Evolutionary conservation across 495 filamentous ascomycete species (phyloP).

Genomic region (Parmelia sp.): DNA sequence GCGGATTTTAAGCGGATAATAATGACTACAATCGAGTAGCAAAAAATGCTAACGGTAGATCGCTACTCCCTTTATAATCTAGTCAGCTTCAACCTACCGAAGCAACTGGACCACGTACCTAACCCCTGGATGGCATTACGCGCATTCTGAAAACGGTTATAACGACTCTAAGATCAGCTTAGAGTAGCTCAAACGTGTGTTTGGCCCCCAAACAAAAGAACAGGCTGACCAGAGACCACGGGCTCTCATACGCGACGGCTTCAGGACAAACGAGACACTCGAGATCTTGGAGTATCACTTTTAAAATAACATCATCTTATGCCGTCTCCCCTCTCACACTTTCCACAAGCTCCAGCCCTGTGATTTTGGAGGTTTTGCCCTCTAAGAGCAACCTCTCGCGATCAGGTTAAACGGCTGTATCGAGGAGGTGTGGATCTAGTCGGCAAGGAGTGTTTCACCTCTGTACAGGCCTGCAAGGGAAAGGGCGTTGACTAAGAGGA

Average conservation of each 20-base stretch:
- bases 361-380: slow-evolving; percentile 12
- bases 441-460: slow-evolving; percentile 23
- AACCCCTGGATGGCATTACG: slow-evolving; percentile 27
- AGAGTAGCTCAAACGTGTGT: slow-evolving; percentile 26
- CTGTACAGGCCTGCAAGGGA: slow-evolving; percentile 30
- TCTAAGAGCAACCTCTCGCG: slow-evolving; percentile 26
- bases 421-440: slow-evolving; percentile 29
- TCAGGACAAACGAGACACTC: slow-evolving; percentile 27
- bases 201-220: slow-evolving; percentile 26
- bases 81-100: slow-evolving; percentile 25
- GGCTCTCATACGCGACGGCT: slow-evolving; percentile 26
- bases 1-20: slow-evolving; percentile 24
- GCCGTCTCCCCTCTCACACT: no score
- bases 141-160: slow-evolving; percentile 23
- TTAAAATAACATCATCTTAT: slow-evolving; percentile 26
- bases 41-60: slow-evolving; percentile 30
- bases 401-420: slow-evolving; percentile 22
- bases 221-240: slow-evolving; percentile 23
- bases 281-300: slow-evolving; percentile 26
- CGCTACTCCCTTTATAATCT: slow-evolving; percentile 27
- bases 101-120: slow-evolving; percentile 24
- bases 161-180: slow-evolving; percentile 26
- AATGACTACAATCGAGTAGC: slow-evolving; percentile 35
- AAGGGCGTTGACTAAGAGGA: slow-evolving; percentile 30
- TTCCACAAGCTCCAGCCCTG: no score